Evolutionary conservation across 2,329 filamentous ascomycete genomes (phyloP).

Genomic region (Lojkania enalia): DNA sequence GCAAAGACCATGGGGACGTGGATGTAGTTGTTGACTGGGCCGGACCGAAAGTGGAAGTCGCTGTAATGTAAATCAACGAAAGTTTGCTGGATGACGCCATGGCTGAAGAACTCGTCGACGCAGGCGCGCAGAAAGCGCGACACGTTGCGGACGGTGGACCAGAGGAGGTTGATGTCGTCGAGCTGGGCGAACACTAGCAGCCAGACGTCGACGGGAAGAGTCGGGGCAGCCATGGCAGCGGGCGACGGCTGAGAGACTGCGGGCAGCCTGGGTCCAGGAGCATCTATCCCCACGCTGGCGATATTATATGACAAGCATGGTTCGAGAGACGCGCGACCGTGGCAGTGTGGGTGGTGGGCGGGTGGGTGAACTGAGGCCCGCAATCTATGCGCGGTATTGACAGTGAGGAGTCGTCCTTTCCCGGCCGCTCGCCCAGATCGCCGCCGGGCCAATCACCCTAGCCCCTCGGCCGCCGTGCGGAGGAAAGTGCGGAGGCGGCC

Average conservation of each 20-base stretch:
- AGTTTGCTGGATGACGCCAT: slow-evolving; percentile 14
- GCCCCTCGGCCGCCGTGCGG: slow-evolving; percentile 9
- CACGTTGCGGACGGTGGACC: slow-evolving; percentile 22
- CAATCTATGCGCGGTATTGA: slow-evolving; percentile 15
- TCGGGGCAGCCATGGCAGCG: background rate
- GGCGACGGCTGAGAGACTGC: no score
- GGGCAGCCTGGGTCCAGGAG: no score
- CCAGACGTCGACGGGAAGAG: slow-evolving; percentile 22
- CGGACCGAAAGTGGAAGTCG: slow-evolving; percentile 16
- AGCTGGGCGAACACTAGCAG: slow-evolving; percentile 20
- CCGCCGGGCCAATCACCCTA: slow-evolving; percentile 13
- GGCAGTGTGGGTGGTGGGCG: slow-evolving; percentile 14
- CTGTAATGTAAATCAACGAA: slow-evolving; percentile 23
- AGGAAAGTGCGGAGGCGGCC: slow-evolving; percentile 29
- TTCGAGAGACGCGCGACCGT: no score
- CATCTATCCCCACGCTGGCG: background rate
- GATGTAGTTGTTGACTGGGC: slow-evolving; percentile 15
- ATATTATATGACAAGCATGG: no score
- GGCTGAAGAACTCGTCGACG: slow-evolving; percentile 23
- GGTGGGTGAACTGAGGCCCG: slow-evolving; percentile 2
- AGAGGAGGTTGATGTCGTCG: slow-evolving; percentile 18
- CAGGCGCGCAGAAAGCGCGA: slow-evolving; percentile 17
- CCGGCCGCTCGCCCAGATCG: background rate
- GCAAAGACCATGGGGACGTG: slow-evolving; percentile 23
- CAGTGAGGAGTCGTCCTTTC: background rate